Conservation (phyloP, 805 yeast genomes). For the Sugiyamaella americana region DNA sequence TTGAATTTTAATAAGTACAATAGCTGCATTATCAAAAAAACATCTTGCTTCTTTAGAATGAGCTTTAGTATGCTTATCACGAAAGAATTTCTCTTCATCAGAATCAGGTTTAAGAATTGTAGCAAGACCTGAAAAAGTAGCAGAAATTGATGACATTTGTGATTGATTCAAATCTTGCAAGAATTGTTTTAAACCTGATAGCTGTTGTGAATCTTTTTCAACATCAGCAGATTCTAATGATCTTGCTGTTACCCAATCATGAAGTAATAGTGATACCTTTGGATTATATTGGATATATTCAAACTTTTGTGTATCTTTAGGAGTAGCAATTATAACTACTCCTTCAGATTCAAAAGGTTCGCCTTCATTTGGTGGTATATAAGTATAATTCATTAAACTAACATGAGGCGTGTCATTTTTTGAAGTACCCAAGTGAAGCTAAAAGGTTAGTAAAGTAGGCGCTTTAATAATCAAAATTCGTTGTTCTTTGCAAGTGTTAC, state of each 20-base stretch:
- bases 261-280: slow-evolving; percentile 73
- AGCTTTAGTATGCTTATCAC: slow-evolving; percentile 51
- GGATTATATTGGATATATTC: slow-evolving; percentile 65
- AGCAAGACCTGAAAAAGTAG: slow-evolving; percentile 73
- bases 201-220: slow-evolving; percentile 23
- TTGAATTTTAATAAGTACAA: slow-evolving; percentile 58
- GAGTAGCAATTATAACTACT: slow-evolving; percentile 66
- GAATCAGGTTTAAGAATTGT: slow-evolving; percentile 42
- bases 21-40: slow-evolving; percentile 60
- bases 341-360: slow-evolving; percentile 37
- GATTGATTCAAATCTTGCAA: slow-evolving; percentile 72
- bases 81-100: slow-evolving; percentile 59
- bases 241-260: slow-evolving; percentile 77
- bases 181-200: slow-evolving; percentile 47
- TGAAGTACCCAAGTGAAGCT: slow-evolving; percentile 80
- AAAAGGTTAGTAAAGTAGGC: neutral
- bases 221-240: slow-evolving; percentile 15
- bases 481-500: too few species aligned
- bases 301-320: slow-evolving; percentile 65
- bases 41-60: slow-evolving; percentile 48
- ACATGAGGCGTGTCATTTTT: slow-evolving; percentile 74
- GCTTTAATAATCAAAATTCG: too few species aligned
- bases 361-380: slow-evolving; percentile 36
- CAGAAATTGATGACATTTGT: slow-evolving; percentile 74
- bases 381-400: slow-evolving; percentile 85